These are phyloP conservation scores for Xylaria sp. DNA, from an alignment of 495 filamentous ascomycete species.

Conservation along the genomic window DNA sequence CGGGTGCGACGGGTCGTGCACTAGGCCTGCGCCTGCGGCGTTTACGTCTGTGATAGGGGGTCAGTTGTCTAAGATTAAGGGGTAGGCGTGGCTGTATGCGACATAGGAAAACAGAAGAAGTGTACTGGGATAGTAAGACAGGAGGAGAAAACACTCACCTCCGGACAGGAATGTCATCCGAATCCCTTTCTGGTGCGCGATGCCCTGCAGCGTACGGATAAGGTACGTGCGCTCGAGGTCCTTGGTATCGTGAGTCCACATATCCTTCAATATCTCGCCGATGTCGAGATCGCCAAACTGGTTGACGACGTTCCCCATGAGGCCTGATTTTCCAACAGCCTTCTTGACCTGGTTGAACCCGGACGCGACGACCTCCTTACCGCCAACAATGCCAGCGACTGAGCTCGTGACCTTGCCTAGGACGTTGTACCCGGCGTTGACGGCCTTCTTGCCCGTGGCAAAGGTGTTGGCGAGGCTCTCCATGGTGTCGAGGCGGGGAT, in stretches of 20 bases:
- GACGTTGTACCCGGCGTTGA: slow-evolving; percentile 93
- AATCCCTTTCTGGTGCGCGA: slow-evolving; percentile 88
- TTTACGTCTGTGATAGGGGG: slow-evolving; percentile 73
- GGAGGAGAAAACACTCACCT: slow-evolving; percentile 49
- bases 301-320: slow-evolving; percentile 93
- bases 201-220: slow-evolving; percentile 93
- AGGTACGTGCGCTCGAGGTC: slow-evolving; percentile 96
- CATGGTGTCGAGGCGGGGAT: slow-evolving; percentile 88
- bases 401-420: slow-evolving; percentile 93
- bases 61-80: slow-evolving; percentile 21
- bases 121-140: not conserved
- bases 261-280: slow-evolving; percentile 89
- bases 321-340: slow-evolving; percentile 89
- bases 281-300: slow-evolving; percentile 98
- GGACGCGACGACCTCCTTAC: slow-evolving; percentile 86
- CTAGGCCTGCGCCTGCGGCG: slow-evolving; percentile 87
- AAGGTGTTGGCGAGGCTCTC: slow-evolving; percentile 89
- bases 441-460: slow-evolving; percentile 93
- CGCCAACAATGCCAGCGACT: slow-evolving; percentile 92
- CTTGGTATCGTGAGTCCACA: slow-evolving; percentile 98
- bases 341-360: slow-evolving; percentile 95
- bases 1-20: slow-evolving; percentile 92
- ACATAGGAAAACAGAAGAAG: too few relatives aligned
- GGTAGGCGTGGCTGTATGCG: not conserved
- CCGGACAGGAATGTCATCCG: slow-evolving; percentile 97